A percentile compares a stretch with the other conserved stretches of the same genome.
Evolutionary conservation across 805 yeast species (phyloP).

Genomic region (Teunomyces aglyptinius): DNA sequence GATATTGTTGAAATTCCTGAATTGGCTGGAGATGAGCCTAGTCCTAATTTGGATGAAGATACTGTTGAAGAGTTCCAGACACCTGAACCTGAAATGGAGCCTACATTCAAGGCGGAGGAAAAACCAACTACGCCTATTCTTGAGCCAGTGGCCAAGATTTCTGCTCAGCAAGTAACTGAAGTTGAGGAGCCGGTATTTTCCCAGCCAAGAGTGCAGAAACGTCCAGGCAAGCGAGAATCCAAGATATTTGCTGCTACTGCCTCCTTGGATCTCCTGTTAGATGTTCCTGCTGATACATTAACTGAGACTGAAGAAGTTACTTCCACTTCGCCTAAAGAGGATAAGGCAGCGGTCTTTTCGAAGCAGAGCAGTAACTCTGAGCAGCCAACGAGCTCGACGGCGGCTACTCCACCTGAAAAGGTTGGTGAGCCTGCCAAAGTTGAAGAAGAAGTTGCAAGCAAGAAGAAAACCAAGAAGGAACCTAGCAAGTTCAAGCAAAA

Average conservation of each 20-base stretch:
- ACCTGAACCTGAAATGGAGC: not conserved
- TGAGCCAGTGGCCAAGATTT: no score
- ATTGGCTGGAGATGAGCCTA: not conserved
- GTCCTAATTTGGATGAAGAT: not conserved
- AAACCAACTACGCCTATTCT: not conserved
- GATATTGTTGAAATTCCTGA: not conserved
- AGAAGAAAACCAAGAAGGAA: conserved; percentile 10
- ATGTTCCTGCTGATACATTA: not conserved
- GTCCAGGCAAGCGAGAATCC: not conserved
- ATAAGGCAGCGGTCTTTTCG: conserved; percentile 9
- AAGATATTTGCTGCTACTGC: not conserved
- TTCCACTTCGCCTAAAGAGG: conserved; percentile 5
- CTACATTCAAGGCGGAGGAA: not conserved
- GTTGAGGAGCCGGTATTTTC: not conserved
- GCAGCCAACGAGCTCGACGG: conserved; percentile 9
- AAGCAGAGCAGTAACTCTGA: conserved; percentile 6
- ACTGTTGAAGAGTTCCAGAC: not conserved
- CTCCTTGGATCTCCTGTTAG: not conserved
- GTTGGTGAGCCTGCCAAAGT: not conserved
- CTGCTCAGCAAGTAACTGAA: not conserved
- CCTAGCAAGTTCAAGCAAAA: conserved; percentile 16
- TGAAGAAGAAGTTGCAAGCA: not conserved
- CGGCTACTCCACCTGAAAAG: conserved; percentile 7
- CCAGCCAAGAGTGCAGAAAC: not conserved
- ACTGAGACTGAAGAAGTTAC: not conserved